These are phyloP conservation scores for Huiozyma sinensis DNA, from an alignment of 805 yeast genomes.

Conservation along the genomic window DNA sequence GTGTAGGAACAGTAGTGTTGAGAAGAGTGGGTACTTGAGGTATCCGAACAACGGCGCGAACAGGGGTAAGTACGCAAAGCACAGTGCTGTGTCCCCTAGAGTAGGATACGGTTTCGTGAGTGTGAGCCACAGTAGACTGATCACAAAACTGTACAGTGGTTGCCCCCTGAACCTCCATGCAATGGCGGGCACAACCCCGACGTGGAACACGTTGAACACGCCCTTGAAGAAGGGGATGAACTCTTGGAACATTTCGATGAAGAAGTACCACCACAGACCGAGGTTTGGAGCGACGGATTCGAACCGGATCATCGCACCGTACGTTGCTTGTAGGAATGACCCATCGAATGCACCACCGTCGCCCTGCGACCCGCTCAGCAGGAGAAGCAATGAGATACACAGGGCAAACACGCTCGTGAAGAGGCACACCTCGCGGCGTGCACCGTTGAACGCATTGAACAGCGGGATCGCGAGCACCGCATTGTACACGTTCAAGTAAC, in stretches of 20 bases:
- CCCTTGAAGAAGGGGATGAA: constrained; percentile 76
- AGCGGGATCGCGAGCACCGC: constrained; percentile 47
- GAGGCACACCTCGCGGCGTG: neutral
- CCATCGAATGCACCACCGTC: constrained; percentile 27
- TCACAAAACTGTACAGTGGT: constrained; percentile 46
- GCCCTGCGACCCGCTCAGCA: neutral
- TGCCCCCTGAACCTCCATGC: constrained; percentile 53
- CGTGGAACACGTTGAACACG: constrained; percentile 67
- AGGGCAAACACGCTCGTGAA: neutral
- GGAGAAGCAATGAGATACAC: constrained; percentile 1
- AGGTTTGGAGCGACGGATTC: constrained; percentile 76
- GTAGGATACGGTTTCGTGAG: constrained; percentile 82
- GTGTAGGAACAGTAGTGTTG: constrained; percentile 43
- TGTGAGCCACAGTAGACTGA: constrained; percentile 41
- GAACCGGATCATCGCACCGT: constrained; percentile 48
- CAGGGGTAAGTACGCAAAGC: constrained; percentile 37
- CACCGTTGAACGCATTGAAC: constrained; percentile 1
- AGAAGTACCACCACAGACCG: constrained; percentile 98
- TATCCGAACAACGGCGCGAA: constrained; percentile 37
- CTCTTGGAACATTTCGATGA: constrained; percentile 87
- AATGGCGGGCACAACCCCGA: constrained; percentile 61
- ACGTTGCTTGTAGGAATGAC: constrained; percentile 40
- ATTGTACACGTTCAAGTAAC: constrained; percentile 56
- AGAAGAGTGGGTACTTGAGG: constrained; percentile 37
- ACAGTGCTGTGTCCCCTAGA: constrained; percentile 61